A percentile compares a stretch with the other conserved stretches of the same genome.
phyloP scores from a whole-genome alignment of 768 basidiomycete genomes.

The Omphalotus guepiniiformis region DNA sequence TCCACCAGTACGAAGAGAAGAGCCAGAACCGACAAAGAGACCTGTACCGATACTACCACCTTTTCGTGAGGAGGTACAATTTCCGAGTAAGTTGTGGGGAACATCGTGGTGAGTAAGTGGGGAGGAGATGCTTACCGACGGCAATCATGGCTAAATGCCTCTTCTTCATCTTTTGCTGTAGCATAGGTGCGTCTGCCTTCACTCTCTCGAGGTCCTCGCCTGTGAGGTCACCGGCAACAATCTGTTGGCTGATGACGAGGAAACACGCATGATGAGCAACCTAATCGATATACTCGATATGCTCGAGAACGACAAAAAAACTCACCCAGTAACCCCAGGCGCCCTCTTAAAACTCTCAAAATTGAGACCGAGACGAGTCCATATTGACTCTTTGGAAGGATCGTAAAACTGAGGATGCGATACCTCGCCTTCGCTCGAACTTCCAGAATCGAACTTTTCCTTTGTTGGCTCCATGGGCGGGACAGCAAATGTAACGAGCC shows the following conservation, averaged over 20 bases:
- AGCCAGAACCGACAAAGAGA: conserved; percentile 44
- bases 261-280: not conserved
- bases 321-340: conserved; percentile 42
- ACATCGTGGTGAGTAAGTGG: not conserved
- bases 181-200: conserved; percentile 38
- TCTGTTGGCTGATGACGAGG: conserved; percentile 29
- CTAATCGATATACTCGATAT: not conserved
- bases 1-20: conserved; percentile 34
- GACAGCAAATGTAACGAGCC: too few species aligned
- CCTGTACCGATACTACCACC: conserved; percentile 45
- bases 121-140: conserved; percentile 27
- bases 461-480: too few species aligned
- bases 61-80: too few species aligned
- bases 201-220: conserved; percentile 31
- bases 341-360: conserved; percentile 44
- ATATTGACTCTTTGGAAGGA: conserved; percentile 41
- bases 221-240: conserved; percentile 30
- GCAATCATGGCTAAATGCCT: conserved; percentile 46
- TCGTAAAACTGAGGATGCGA: conserved; percentile 37
- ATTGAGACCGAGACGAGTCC: conserved; percentile 40
- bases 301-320: not conserved
- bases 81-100: not conserved
- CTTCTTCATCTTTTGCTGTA: conserved; percentile 47
- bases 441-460: conserved; percentile 28
- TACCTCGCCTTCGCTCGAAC: conserved; percentile 25